Percentiles rank a stretch among this genome's conserved stretches.
Evolutionary conservation across 768 basidiomycete species (phyloP).

Genomic region (Auriscalpium microsporum): DNA sequence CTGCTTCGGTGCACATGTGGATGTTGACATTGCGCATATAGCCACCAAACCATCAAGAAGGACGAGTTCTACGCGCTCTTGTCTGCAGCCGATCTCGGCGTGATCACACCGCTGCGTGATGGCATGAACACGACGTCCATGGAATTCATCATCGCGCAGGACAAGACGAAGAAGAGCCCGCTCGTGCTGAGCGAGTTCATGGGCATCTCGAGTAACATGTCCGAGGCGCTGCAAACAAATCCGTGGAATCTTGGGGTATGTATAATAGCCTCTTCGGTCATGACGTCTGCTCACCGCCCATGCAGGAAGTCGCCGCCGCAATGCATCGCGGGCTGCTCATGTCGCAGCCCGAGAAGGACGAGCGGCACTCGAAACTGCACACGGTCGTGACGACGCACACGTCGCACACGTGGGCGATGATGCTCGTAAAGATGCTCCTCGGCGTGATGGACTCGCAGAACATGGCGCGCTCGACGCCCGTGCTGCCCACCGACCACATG

Average conservation of each 20-base stretch:
- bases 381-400: constrained; percentile 88
- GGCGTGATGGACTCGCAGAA: constrained; percentile 72
- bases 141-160: constrained; percentile 96
- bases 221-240: constrained; percentile 83
- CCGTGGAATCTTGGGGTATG: constrained; percentile 89
- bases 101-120: constrained; percentile 92
- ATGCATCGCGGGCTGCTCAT: constrained; percentile 86
- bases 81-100: constrained; percentile 85
- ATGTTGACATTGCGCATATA: constrained; percentile 21
- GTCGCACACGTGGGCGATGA: constrained; percentile 89
- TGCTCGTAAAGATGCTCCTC: constrained; percentile 82
- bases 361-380: constrained; percentile 69
- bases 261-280: constrained; percentile 6
- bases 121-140: constrained; percentile 99
- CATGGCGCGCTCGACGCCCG: constrained; percentile 78
- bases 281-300: too few relatives aligned
- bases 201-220: constrained; percentile 92
- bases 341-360: constrained; percentile 64
- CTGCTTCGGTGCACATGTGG: background rate
- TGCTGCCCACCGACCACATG: constrained; percentile 50
- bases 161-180: constrained; percentile 72
- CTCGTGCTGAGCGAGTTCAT: constrained; percentile 95
- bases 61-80: constrained; percentile 97
- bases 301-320: constrained; percentile 75
- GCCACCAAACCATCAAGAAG: constrained; percentile 94